Conservation (phyloP, 257 asterid genomes). For the Echium plantagineum region DNA sequence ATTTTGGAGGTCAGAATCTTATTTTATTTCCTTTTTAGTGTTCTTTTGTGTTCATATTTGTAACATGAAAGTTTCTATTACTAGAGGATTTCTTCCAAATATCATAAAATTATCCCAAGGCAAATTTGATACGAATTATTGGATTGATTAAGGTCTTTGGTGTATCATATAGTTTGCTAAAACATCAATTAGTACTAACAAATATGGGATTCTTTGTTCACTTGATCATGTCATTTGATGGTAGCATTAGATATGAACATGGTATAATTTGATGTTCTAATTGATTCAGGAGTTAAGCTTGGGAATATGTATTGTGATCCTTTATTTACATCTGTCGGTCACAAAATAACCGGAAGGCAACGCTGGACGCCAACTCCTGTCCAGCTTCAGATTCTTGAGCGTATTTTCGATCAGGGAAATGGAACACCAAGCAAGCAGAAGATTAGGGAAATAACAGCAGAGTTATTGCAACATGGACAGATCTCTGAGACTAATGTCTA, state of each 20-base stretch:
- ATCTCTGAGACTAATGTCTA: conserved; percentile 79
- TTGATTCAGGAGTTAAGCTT: conserved; percentile 59
- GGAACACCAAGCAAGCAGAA: conserved; percentile 15
- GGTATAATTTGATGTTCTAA: conserved; percentile 5
- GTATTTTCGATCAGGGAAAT: conserved; percentile 63
- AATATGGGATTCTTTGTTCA: neutral
- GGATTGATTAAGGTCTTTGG: neutral
- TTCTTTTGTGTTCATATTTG: neutral
- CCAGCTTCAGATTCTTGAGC: conserved; percentile 94
- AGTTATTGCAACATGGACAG: conserved; percentile 58
- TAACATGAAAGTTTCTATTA: too few species aligned
- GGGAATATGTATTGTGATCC: conserved; percentile 84
- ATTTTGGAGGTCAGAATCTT: neutral
- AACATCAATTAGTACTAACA: too few species aligned
- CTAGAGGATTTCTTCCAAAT: neutral
- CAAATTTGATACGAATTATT: too few species aligned
- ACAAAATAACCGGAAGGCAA: conserved; percentile 77
- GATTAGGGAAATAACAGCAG: conserved; percentile 19
- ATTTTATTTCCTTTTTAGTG: neutral
- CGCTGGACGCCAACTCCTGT: conserved; percentile 94
- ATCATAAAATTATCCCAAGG: too few species aligned
- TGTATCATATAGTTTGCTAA: neutral
- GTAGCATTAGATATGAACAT: neutral
- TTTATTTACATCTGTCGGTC: conserved; percentile 58
- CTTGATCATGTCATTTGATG: neutral